A percentile compares a stretch with the other conserved stretches of the same genome.
phyloP scores from a whole-genome alignment of 2,329 filamentous ascomycete species.

The Huntiella abstrusa region DNA sequence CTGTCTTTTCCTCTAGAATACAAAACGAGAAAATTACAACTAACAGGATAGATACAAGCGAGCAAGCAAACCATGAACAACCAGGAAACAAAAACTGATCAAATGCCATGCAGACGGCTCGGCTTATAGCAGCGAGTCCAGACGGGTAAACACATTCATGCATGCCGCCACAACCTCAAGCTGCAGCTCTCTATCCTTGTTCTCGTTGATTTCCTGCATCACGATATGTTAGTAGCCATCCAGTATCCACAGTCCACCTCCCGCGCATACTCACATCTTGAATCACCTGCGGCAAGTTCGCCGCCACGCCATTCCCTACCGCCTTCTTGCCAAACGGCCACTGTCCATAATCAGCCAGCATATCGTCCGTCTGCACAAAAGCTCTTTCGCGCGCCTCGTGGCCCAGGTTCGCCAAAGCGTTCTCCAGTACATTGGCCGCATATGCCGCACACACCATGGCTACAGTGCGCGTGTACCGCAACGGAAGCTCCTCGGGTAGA shows the following conservation, averaged over 20 bases:
- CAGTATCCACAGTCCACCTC: not conserved
- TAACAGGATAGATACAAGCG: not conserved
- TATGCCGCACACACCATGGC: constrained; percentile 97
- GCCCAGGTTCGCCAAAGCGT: constrained; percentile 81
- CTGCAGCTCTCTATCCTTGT: constrained; percentile 87
- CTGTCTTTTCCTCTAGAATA: too few species aligned
- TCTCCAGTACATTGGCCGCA: constrained; percentile 93
- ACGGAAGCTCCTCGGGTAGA: constrained; percentile 84
- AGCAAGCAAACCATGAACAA: not conserved
- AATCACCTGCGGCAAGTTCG: constrained; percentile 77
- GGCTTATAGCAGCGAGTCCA: constrained; percentile 76
- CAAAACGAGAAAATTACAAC: too few species aligned
- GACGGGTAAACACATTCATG: constrained; percentile 88
- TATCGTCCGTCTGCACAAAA: constrained; percentile 91
- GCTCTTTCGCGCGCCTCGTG: constrained; percentile 88
- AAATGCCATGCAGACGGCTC: not conserved
- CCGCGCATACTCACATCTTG: constrained; percentile 38
- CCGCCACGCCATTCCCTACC: constrained; percentile 62
- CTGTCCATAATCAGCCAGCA: constrained; percentile 90
- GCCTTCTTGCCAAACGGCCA: constrained; percentile 88
- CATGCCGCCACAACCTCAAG: constrained; percentile 94
- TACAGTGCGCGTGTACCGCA: constrained; percentile 78
- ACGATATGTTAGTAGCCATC: constrained; percentile 12
- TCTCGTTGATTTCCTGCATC: constrained; percentile 53
- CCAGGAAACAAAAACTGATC: too few species aligned